A percentile compares a stretch with the other conserved stretches of the same genome.
phyloP scores from a whole-genome alignment of 139 green algal species.

The Coelastrella sp. region DNA sequence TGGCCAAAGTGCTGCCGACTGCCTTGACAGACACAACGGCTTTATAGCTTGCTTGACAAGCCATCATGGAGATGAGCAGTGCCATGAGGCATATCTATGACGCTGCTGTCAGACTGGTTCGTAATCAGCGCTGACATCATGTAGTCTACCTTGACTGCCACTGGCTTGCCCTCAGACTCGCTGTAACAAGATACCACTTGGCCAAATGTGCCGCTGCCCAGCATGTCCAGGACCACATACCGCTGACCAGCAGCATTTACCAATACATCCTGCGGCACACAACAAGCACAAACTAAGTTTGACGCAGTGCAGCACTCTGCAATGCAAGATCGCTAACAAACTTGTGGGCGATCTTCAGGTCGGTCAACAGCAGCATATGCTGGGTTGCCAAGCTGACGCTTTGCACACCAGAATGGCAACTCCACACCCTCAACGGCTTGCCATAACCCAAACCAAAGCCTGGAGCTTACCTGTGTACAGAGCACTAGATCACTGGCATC shows the following conservation, averaged over 20 bases:
- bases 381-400: no score
- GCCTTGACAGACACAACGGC: no score
- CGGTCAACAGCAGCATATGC: no score
- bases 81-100: neutral
- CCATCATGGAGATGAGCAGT: no score
- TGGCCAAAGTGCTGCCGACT: no score
- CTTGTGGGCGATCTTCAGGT: no score
- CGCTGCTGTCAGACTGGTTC: neutral
- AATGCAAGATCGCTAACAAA: no score
- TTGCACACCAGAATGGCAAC: no score
- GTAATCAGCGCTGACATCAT: no score
- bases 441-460: no score
- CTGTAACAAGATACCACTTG: slow-evolving; percentile 89
- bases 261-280: slow-evolving; percentile 43
- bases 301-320: neutral
- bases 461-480: slow-evolving; percentile 56
- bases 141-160: slow-evolving; percentile 79
- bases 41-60: no score
- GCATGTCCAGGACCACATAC: slow-evolving; percentile 83
- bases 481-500: slow-evolving; percentile 91
- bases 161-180: slow-evolving; percentile 42
- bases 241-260: slow-evolving; percentile 39
- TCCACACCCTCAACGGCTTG: no score
- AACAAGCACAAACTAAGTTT: neutral
- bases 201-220: slow-evolving; percentile 96